Conservation (phyloP, 2,329 filamentous ascomycete species). For the Chaetomium sp. region DNA sequence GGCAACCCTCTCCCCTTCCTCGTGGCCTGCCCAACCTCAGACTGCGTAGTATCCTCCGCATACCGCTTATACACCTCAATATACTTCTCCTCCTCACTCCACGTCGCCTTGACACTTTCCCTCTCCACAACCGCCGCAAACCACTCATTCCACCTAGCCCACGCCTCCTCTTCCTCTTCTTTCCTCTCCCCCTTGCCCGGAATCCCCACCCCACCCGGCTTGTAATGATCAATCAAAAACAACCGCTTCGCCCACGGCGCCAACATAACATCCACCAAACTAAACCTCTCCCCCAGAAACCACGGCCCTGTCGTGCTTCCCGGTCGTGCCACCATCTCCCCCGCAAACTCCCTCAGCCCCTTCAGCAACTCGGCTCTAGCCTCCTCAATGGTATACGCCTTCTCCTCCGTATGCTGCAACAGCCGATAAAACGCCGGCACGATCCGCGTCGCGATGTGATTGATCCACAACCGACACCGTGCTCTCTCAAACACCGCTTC, state of each 20-base stretch:
- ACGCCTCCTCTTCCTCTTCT: constrained; percentile 50
- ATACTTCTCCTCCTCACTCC: constrained; percentile 62
- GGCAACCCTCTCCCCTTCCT: constrained; percentile 58
- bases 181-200: constrained; percentile 25
- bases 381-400: constrained; percentile 43
- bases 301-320: constrained; percentile 47
- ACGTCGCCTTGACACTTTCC: constrained; percentile 59
- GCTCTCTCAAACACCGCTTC: constrained; percentile 57
- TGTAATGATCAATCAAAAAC: constrained; percentile 71
- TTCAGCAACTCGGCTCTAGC: constrained; percentile 52
- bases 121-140: constrained; percentile 50
- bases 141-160: constrained; percentile 62
- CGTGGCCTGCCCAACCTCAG: constrained; percentile 55
- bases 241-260: constrained; percentile 67
- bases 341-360: constrained; percentile 53
- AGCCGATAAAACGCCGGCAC: constrained; percentile 63
- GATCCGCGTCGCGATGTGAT: constrained; percentile 61
- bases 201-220: constrained; percentile 47
- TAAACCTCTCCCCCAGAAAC: constrained; percentile 59
- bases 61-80: constrained; percentile 62
- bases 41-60: constrained; percentile 58
- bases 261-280: constrained; percentile 62
- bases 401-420: constrained; percentile 48
- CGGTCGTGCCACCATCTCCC: constrained; percentile 54
- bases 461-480: constrained; percentile 63